Percentiles rank a stretch among this genome's conserved stretches.
These are phyloP conservation scores for Sutorius eximius DNA, from an alignment of 1,284 basidiomycete species.

Conservation along the genomic window DNA sequence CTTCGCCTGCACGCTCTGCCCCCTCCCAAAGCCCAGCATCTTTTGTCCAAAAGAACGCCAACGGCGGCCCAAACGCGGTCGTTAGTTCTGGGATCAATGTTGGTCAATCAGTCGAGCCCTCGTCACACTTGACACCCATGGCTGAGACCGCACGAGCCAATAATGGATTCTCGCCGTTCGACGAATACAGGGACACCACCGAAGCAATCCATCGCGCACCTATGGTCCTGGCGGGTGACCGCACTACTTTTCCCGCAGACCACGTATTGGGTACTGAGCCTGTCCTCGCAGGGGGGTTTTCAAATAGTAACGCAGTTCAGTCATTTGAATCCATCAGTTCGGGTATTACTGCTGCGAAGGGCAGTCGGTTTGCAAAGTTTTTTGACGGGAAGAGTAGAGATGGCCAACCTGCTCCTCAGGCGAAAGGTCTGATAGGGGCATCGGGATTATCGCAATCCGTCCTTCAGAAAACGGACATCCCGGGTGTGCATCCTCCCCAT, in stretches of 20 bases:
- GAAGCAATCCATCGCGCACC: slow-evolving; percentile 41
- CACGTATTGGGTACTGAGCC: slow-evolving; percentile 24
- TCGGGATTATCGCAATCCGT: slow-evolving; percentile 46
- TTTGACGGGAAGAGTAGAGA: slow-evolving; percentile 73
- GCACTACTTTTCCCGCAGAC: slow-evolving; percentile 25
- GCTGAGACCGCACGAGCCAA: slow-evolving; percentile 29
- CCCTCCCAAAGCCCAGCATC: slow-evolving; percentile 25
- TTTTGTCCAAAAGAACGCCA: slow-evolving; percentile 26
- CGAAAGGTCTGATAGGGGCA: slow-evolving; percentile 42
- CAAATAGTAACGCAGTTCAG: slow-evolving; percentile 23
- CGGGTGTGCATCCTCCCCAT: slow-evolving; percentile 37
- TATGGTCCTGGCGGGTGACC: slow-evolving; percentile 18
- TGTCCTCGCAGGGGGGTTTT: slow-evolving; percentile 17
- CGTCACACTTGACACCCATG: slow-evolving; percentile 19
- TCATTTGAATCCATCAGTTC: slow-evolving; percentile 35
- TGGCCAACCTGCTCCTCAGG: slow-evolving; percentile 27
- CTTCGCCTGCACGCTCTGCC: slow-evolving; percentile 19
- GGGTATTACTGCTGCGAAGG: slow-evolving; percentile 54
- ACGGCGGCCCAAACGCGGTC: slow-evolving; percentile 25
- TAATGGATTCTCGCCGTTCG: slow-evolving; percentile 59
- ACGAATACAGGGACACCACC: slow-evolving; percentile 42
- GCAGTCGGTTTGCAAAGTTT: slow-evolving; percentile 80
- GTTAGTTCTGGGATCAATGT: slow-evolving; percentile 12
- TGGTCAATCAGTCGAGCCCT: slow-evolving; percentile 22
- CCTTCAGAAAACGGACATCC: slow-evolving; percentile 47